Evolutionary conservation across 2,329 filamentous ascomycete genomes (phyloP), one percentile per base, ranked within the genome.

Genomic region (Xylariaceae sp.): DNA sequence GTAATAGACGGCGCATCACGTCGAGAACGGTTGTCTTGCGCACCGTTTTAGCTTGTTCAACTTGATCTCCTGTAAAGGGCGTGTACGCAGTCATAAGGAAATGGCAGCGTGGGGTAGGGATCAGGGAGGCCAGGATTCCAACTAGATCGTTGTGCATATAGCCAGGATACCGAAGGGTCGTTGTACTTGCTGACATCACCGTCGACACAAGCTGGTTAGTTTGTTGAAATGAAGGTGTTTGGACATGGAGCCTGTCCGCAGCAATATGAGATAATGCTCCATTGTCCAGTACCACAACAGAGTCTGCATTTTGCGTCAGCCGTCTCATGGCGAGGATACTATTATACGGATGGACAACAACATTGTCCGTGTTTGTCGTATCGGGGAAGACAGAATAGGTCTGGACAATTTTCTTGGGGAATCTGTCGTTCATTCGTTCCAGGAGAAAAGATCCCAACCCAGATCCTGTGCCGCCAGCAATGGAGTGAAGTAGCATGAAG

Each of bases 81-180:
- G 94, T 99, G 76, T 99, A 99, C 43, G 92, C 90, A 4, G 94
- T 99, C 85, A 96, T 95, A 56, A 99, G 80, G 81, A 99, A 99
- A 75, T 99, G 95, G 70, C 91, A 96, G 64, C 94, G 86, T 7
- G 94, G 95, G 0, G 92, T 99, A 1, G 94, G 94, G 59, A 99
- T 97, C 42, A 99, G 80, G 26, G 91, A 95, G 29, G 95, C 94
- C 55, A 99, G 81, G 65, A 99, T 97, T 72, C 92, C 94, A 68
- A 96, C 91, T 12, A 99, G 86, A 69, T 99, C 94, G 72, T 99
- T 99, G 78, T 99, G 94, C 94, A 99, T 99, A 74, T 99, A 99
- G 40, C 94, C 94, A 1, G 94, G 94, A 71, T 99, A 99, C 68
- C 94, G 84, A 49, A 99, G 83, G 2, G 95, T 96, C 7, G 92